A percentile compares a stretch with the other conserved stretches of the same genome.
Evolutionary conservation across 2,329 filamentous ascomycete genomes (phyloP).

Genomic region (Whalleya microplaca): DNA sequence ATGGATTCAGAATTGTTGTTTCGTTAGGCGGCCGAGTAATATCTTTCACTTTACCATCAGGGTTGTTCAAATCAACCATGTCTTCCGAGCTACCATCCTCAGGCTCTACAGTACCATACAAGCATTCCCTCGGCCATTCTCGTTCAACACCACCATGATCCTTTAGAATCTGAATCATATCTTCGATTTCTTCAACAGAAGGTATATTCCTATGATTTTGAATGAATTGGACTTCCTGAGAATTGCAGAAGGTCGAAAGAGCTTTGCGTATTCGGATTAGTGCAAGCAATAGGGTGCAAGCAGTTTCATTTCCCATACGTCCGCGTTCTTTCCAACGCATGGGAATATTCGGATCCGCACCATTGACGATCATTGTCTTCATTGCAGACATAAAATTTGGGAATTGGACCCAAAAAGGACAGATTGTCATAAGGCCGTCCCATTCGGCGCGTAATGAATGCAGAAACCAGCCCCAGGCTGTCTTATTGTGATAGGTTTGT

Average conservation of each 20-base stretch:
- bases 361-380: conserved; percentile 1
- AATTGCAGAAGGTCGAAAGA: background rate
- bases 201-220: no score
- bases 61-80: no score
- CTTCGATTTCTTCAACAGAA: conserved; percentile 3
- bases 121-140: no score
- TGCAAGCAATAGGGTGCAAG: conserved; percentile 1
- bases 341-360: conserved; percentile 6
- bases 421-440: no score
- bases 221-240: background rate
- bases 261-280: background rate
- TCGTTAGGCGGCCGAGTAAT: no score
- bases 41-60: no score
- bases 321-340: background rate
- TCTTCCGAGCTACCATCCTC: no score
- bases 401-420: no score
- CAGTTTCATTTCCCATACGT: background rate
- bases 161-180: conserved; percentile 10
- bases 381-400: background rate
- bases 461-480: conserved; percentile 19
- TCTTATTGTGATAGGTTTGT: conserved; percentile 1
- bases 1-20: no score
- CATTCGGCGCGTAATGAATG: background rate
- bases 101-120: no score
- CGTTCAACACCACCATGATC: conserved; percentile 11